Base-by-base conservation (phyloP, 345 rosid genomes). In the Lepidium didymum region DNA sequence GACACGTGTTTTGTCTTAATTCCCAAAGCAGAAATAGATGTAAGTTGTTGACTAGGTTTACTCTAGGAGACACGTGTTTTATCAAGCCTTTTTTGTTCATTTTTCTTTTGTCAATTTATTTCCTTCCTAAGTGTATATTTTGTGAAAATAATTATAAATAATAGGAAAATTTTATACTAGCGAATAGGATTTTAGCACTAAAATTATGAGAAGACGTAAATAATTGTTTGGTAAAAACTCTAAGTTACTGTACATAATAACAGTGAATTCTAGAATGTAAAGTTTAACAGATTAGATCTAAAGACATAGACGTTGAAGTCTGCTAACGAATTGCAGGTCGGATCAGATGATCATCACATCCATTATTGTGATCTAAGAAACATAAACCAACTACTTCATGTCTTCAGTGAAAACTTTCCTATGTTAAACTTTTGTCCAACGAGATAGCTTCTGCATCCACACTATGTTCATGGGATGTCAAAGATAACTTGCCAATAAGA, bases 391-490 rank as follows among this genome's bases (percentile, higher is more conserved):
- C 99, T 96, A 25, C 78, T 94, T 68, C 92, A 91, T 74, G 89
- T 91, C 64, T 94, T 94, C 63, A 85, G 85, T 7, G 99, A 97
- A 69, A 96, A 91, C 76, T 91, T 75, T 94, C 99, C 1, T 94
- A 94, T 73, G 97, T 94, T 67, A 91, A 94, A 68, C 89, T 91
- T 80, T 79, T 94, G 81, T 91, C 99, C 76, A 78, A 82, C 42
- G 99, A 94, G 84, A 97, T 91, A 67, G 92, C 96, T 74, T 94
- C 97, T 64, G 97, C 97, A 45, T 94, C 99, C 79, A 89, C 99
- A 9, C 78, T 94, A 67, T 79, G 97, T 18, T 75, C 89, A 56
- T 91, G 99, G 99, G 97, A 94, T 64, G 97, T 94, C 53, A 89
- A 87, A 83, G 87, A 91, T 47, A 89, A 91, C 69, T 43, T 85